Base-by-base conservation (phyloP, 169 alveolate species). In the Plasmodium gonderi region DNA sequence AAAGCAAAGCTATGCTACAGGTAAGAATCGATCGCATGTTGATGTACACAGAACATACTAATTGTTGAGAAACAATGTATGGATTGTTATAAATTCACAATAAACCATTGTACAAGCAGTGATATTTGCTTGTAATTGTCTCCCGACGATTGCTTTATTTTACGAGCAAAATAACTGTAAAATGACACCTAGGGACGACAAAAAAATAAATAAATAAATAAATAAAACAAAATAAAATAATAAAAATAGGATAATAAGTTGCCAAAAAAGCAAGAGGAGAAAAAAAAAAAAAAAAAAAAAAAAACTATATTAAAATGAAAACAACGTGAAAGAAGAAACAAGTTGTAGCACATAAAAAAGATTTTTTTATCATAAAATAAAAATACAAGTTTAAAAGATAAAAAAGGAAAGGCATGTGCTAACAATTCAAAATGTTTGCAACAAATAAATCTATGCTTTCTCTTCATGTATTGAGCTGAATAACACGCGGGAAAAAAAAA, bases 381-480 rank as follows among this genome's bases (percentile, higher is more conserved):
- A 23, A 69, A 44, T 51, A 23, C 3, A 81, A 38, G 31, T n/a
- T 42, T 83, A 49, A 83, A 83, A 64, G 92, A 85, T 85, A 14
- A 89, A 89, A 79, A 89, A 76, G 65, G 54, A 89, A 89, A 89
- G 94, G 94, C 94, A 51, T 89, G 51, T 89, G 94, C 94, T 77
- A 47, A 89, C 94, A 89, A 67, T 2, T 29, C 14, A 68, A 47
- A 54, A 44, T n/a, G n/a, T n/a, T n/a, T n/a, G n/a, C n/a, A n/a
- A n/a, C n/a, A n/a, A n/a, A n/a, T n/a, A n/a, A n/a, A n/a, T n/a
- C n/a, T n/a, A n/a, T 12, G 29, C 17, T 54, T 54, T 12, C 69
- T 5, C 69, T 54, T 11, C 26, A 3, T 31, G 23, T 20, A 31
- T 2, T 9, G 31, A 31, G 69, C 23, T 9, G 69, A 26, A 26